Base-by-base conservation (phyloP, 148 eudicot genomes). In the Fallopia convolvulus region DNA sequence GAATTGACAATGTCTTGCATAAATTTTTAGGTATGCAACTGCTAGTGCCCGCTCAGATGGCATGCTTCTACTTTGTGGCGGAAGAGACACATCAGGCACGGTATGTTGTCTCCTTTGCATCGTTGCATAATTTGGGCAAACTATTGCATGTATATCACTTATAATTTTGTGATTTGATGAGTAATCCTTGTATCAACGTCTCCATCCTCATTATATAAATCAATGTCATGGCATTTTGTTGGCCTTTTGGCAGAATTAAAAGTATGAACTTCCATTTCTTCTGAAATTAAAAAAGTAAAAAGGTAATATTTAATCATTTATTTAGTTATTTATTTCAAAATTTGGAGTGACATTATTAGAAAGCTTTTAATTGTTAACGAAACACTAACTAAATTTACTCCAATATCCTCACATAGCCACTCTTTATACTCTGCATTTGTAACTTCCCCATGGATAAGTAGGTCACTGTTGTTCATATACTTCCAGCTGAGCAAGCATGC, bases 31-130 rank as follows among this genome's bases (percentile, higher is more conserved):
- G 97, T 95, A 95, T 83, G 99, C 99, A 70, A 91, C 99, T 77
- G 99, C 93, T 70, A 92, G 97, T 91, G 93, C 97, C 36, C 92
- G 99, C 46, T 84, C 97, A 74, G 99, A 95, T 84, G 99, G 99
- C 70, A 95, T 95, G 99, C 88, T 95, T 86, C 81, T 95, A 90
- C 93, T 95, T 61, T 95, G 99, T 80, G 99, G 99, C 65, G 99
- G 99, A 86, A 89, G 97, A 85, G 97, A 95, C 80, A 44, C 88
- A 50, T 82, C 90, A 39, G 97, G 97, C 83, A 79, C 83, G 88
- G 99, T 95, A 92, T 81, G 93, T 61, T 80, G 17, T 63, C 73
- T 77, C 3, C 50, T 32, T 58, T 21, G 39, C 40, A 65, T 63
- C 13, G 8, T 36, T 66, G 18, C 72, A 66, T 33, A 33, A 40